A percentile compares a stretch with the other conserved stretches of the same genome.
Evolutionary conservation across 1,139 yeast species (phyloP).

Genomic region (Blastobotrys elegans): DNA sequence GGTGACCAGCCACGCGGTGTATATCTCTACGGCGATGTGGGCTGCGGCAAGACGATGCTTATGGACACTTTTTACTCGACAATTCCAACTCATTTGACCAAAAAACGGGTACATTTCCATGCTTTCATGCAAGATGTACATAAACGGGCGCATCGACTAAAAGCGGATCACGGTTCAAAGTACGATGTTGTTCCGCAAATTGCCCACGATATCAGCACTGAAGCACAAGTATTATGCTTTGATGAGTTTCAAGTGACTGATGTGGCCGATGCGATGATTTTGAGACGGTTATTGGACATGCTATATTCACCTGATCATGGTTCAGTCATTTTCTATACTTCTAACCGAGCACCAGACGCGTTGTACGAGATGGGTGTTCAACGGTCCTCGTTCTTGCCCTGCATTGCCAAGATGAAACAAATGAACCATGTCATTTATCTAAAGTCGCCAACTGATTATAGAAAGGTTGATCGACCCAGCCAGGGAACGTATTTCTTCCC

Average conservation of each 20-base stretch:
- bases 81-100: constrained; percentile 69
- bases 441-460: constrained; percentile 89
- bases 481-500: constrained; percentile 72
- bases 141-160: constrained; percentile 76
- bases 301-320: constrained; percentile 68
- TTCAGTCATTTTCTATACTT: constrained; percentile 83
- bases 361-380: constrained; percentile 91
- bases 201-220: constrained; percentile 76
- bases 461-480: constrained; percentile 79
- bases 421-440: constrained; percentile 73
- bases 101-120: constrained; percentile 84
- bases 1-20: constrained; percentile 64
- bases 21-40: constrained; percentile 93
- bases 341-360: constrained; percentile 93
- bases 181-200: constrained; percentile 79
- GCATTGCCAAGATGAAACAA: constrained; percentile 71
- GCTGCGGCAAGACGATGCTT: constrained; percentile 97
- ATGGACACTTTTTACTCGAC: constrained; percentile 92
- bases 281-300: constrained; percentile 64
- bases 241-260: constrained; percentile 93
- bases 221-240: constrained; percentile 77
- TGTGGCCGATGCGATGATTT: constrained; percentile 96
- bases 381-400: constrained; percentile 84
- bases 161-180: constrained; percentile 55
- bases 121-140: constrained; percentile 95